phyloP scores from a whole-genome alignment of 345 rosid species.

The Turnera subulata region DNA sequence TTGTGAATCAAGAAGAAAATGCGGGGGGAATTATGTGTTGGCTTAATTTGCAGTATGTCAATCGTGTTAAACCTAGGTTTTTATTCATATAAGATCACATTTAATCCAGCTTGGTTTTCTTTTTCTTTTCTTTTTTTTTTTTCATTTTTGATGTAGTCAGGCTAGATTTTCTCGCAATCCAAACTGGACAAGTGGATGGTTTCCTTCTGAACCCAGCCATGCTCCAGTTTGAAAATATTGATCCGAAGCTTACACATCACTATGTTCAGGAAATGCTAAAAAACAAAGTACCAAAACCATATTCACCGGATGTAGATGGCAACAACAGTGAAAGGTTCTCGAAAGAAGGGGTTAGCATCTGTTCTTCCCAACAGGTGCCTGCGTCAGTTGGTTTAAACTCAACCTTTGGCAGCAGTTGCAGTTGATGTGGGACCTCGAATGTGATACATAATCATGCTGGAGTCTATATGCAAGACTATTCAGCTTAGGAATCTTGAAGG shows the following conservation, averaged over 20 bases:
- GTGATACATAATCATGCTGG: background rate
- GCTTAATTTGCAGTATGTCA: too few relatives aligned
- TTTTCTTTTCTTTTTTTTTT: too few relatives aligned
- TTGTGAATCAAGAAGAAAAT: too few relatives aligned
- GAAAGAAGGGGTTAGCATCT: constrained; percentile 42
- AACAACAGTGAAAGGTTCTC: constrained; percentile 36
- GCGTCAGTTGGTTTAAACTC: constrained; percentile 43
- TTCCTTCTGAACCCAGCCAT: too few relatives aligned
- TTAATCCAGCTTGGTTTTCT: too few relatives aligned
- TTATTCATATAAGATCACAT: background rate
- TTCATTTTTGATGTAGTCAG: too few relatives aligned
- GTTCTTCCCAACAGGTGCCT: constrained; percentile 55
- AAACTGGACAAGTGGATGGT: background rate
- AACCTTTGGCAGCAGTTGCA: constrained; percentile 55
- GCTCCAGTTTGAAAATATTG: background rate
- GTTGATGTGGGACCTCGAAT: constrained; percentile 13
- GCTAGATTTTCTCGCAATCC: background rate
- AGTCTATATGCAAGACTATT: too few relatives aligned
- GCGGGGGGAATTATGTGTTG: too few relatives aligned
- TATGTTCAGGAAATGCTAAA: constrained; percentile 58
- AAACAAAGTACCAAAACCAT: constrained; percentile 76
- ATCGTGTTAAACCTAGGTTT: too few relatives aligned
- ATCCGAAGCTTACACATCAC: background rate
- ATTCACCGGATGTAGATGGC: constrained; percentile 49
- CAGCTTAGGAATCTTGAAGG: too few relatives aligned